Evolutionary conservation across 345 rosid genomes (phyloP), one percentile per base, ranked within the genome.

Genomic region (Tarenaya hassleriana): DNA sequence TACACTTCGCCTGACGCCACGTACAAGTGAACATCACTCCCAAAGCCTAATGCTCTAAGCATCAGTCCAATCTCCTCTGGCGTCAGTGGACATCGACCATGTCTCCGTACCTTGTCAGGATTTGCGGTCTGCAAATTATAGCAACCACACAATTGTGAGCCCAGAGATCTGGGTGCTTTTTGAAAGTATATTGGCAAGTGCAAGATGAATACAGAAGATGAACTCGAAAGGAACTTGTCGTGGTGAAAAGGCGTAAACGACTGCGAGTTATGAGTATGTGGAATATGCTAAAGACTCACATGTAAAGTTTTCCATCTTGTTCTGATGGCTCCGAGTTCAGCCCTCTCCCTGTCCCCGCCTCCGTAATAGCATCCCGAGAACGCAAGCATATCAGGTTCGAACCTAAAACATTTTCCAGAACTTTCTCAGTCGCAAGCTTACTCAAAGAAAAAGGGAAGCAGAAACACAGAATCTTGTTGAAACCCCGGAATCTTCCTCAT

Each of bases 301-400:
- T 77, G 98, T 60, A 91, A 77, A 31, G 64, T 75, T 77, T 78
- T 82, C 96, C 96, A 91, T 63, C 98, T 81, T 67, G 73, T 83
- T 69, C 95, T 75, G 48, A 91, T 76, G 39, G 74, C 70, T 47
- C 92, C 90, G 24, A 91, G 86, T 58, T 84, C 88, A 6, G 48
- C 61, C 61, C 66, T 79, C 75, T 87, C 98, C 66, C 76, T 76
- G 21, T 82, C 81, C 56, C 98, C 94, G 29, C 98, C 96, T 4
- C 96, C 95, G 16, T 80, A 91, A 68, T 91, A 72, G 61, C 98
- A 87, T 59, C 96, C 92, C 47, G 96, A 87, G 80, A 91, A 91
- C 27, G 98, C 98, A 41, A 91, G 82, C 96, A 91, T 91, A 67
- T 91, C 98, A 61, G 90, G 77, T 62, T 91, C 98, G 40, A 87